Percentiles rank a stretch among this genome's conserved stretches.
Evolutionary conservation across 164 flowering plant genomes (phyloP).

Genomic region (Liquidambar formosana): DNA sequence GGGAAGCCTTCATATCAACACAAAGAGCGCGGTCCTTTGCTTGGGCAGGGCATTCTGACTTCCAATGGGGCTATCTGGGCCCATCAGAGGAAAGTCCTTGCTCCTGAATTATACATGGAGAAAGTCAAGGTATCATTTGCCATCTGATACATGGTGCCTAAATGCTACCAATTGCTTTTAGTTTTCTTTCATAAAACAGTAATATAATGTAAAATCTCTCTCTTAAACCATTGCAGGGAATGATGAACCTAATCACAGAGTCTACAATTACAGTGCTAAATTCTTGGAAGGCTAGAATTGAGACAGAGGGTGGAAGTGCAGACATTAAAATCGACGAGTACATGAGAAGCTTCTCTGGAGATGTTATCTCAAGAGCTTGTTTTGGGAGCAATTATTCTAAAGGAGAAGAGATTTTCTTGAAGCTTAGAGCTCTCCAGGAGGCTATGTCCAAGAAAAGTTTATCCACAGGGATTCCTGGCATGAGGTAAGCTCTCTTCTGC

Average conservation of each 20-base stretch:
- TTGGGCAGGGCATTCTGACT: too few species aligned
- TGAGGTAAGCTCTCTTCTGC: constrained; percentile 27
- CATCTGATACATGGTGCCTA: too few species aligned
- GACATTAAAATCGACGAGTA: constrained; percentile 27
- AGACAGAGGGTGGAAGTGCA: constrained; percentile 14
- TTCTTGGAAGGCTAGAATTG: constrained; percentile 24
- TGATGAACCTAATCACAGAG: constrained; percentile 25
- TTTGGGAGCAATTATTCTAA: too few species aligned
- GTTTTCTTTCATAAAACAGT: too few species aligned
- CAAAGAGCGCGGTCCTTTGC: too few species aligned
- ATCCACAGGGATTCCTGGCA: constrained; percentile 19
- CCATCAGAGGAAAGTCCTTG: too few species aligned
- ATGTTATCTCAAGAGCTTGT: constrained; percentile 34
- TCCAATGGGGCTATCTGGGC: too few species aligned
- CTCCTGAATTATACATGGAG: constrained; percentile 6
- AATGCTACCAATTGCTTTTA: too few species aligned
- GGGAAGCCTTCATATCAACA: constrained; percentile 39
- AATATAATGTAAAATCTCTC: too few species aligned
- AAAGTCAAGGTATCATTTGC: not conserved
- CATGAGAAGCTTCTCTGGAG: constrained; percentile 27
- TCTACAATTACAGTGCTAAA: constrained; percentile 18
- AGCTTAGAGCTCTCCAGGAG: too few species aligned
- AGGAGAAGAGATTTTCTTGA: too few species aligned
- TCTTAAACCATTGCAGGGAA: constrained; percentile 28
- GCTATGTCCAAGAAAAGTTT: too few species aligned